These are phyloP conservation scores for Daldinia decipiens DNA, from an alignment of 495 filamentous ascomycete genomes.

Conservation along the genomic window DNA sequence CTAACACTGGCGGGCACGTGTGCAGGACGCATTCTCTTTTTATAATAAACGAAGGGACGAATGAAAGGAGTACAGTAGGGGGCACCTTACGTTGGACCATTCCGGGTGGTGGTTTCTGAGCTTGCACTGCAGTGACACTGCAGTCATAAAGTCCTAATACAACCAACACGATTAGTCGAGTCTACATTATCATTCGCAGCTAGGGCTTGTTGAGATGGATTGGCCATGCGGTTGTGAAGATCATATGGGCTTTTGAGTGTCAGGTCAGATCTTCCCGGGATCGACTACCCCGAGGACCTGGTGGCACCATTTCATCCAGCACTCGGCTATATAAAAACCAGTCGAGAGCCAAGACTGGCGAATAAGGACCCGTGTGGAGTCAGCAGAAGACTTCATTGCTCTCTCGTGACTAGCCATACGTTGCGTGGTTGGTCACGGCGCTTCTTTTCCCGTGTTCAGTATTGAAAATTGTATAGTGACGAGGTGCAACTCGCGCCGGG, in stretches of 20 bases:
- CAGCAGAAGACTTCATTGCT: slow-evolving; percentile 16
- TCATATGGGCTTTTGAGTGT: slow-evolving; percentile 9
- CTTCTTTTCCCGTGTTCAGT: slow-evolving; percentile 17
- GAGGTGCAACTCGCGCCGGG: slow-evolving; percentile 10
- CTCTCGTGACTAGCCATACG: slow-evolving; percentile 20
- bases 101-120: slow-evolving; percentile 69
- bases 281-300: slow-evolving; percentile 2
- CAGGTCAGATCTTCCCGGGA: slow-evolving; percentile 10
- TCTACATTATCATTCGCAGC: slow-evolving; percentile 4
- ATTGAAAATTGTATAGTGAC: slow-evolving; percentile 11
- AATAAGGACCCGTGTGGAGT: slow-evolving; percentile 17
- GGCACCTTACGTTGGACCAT: slow-evolving; percentile 67
- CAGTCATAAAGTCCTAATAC: slow-evolving; percentile 68
- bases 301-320: slow-evolving; percentile 16
- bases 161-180: slow-evolving; percentile 33
- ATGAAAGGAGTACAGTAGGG: slow-evolving; percentile 14
- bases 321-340: slow-evolving; percentile 17
- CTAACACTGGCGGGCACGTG: slow-evolving; percentile 17
- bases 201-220: not conserved
- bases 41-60: slow-evolving; percentile 8
- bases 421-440: slow-evolving; percentile 19
- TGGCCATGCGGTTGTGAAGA: slow-evolving; percentile 12
- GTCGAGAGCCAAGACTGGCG: slow-evolving; percentile 14
- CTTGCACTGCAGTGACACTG: slow-evolving; percentile 65
- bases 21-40: slow-evolving; percentile 14